Evolutionary conservation across 805 yeast species (phyloP).

Genomic region (Yamadazyma kitorensis): DNA sequence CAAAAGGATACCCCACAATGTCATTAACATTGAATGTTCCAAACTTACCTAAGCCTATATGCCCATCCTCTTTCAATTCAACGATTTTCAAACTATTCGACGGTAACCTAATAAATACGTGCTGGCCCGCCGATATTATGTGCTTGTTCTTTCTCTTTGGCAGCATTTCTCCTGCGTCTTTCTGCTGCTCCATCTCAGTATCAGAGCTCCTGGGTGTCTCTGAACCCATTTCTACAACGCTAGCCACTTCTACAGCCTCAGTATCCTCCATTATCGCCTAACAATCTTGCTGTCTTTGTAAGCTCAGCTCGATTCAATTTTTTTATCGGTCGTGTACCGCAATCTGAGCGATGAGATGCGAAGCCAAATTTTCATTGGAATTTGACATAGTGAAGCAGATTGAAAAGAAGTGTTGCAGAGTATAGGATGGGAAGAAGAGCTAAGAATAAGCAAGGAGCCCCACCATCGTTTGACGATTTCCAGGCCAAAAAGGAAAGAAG

Average conservation of each 20-base stretch:
- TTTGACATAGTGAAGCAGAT: too few species aligned
- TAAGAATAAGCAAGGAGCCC: conserved; percentile 88
- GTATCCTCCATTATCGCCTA: too few species aligned
- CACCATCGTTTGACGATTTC: conserved; percentile 86
- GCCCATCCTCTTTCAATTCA: conserved; percentile 57
- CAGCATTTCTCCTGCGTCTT: too few species aligned
- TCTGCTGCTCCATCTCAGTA: too few species aligned
- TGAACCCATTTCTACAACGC: background rate
- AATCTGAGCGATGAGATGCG: too few species aligned
- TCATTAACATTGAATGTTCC: conserved; percentile 78
- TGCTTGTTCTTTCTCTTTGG: conserved; percentile 2
- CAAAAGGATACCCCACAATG: conserved; percentile 78
- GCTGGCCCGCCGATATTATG: conserved; percentile 37
- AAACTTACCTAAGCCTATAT: conserved; percentile 82
- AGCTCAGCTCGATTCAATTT: too few species aligned
- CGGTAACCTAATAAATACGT: conserved; percentile 72
- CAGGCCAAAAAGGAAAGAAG: conserved; percentile 34
- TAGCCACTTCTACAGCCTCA: too few species aligned
- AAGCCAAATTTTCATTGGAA: too few species aligned
- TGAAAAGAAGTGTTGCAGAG: background rate
- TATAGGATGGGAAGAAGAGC: conserved; percentile 89
- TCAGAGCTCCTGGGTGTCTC: too few species aligned
- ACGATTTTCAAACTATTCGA: conserved; percentile 75
- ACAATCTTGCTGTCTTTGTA: too few species aligned
- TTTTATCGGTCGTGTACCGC: too few species aligned